Evolutionary conservation across 176 grass and related monocot species (phyloP), one percentile per base, ranked within the genome.

Genomic region (Carex scoparia): DNA sequence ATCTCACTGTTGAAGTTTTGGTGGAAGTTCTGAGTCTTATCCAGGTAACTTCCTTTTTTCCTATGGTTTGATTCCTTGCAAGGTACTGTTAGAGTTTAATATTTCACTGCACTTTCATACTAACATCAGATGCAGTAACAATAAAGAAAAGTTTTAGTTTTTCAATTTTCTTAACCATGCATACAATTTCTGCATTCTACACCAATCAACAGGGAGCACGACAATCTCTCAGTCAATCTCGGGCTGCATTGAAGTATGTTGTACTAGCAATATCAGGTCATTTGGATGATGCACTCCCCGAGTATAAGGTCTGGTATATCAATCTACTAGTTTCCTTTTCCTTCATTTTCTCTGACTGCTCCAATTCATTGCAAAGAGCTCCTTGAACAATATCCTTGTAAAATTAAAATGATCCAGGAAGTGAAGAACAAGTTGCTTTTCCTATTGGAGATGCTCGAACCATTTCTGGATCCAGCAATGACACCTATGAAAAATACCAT

Each of bases 371-470:
- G 35, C 16, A 32, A 63, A 42, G 51, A 57, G 49, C 49, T 32
- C 62, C 62, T 71, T 91, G 84, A 94, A 66, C 72, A 79, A 81
- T 81, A 51, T 86, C 66, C 23, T 49, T 49, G 60, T 82, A 69
- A 81, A 78, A 67, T 77, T 84, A 35, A 37, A 38, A 80, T 87
- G 85, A 91, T 90, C 88, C 91, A 98, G 95, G 95, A 94, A 82
- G 57, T 84, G 60, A 94, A 94, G 82, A 89, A 91, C 88, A 91
- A 88, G 81, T 71, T 98, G 69, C 95, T 98, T 88, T 98, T 98
- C 85, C 79, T 98, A 84, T 62, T 94, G 86, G 92, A 98, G 91
- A 94, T 98, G 95, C 88, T 98, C 56, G 95, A 98, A 84, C 92
- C 89, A 69, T 94, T 88, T 86, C 84, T 94, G 8, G 82, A 94